Base-by-base conservation (phyloP, 1,284 basidiomycete species). In the Ganoderma lucidum region DNA sequence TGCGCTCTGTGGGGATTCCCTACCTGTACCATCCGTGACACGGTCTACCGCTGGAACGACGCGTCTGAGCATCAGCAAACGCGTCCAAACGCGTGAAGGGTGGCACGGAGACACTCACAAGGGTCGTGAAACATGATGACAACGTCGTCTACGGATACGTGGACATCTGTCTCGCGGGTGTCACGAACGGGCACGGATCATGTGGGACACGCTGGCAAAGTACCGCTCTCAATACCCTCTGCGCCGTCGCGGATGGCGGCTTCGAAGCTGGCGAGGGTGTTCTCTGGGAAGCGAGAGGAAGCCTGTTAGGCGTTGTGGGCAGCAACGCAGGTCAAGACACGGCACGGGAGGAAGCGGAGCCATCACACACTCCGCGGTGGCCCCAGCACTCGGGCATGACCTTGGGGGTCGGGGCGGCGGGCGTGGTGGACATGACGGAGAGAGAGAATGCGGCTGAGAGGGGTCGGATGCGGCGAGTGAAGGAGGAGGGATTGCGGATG, bases 41-140 rank as follows among this genome's bases (percentile, higher is more conserved):
- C 93, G 83, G 71, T 86, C 84, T 71, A 94, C 80, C 62, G 84
- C 92, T 93, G 76, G 35, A 58, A 55, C 64, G n/a, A 58, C 68
- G 67, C 62, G 74, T 71, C 45, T 44, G 19, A n/a, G 14, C 30
- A 37, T 64, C 28, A 58, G 53, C 15, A n/a, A 32, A 28, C 30
- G 61, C 37, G 65, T 59, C 60, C 67, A 32, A 55, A 67, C 37
- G 68, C 53, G 51, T 17, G 58, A 64, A 42, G 51, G 15, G 60
- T 41, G 17, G 30, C n/a, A 79, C 70, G 17, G 4, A 45, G 60
- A 67, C 28, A 78, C 89, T 78, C 75, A 92, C 93, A 89, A 37
- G 95, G 94, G 82, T 99, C 97, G 81, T 98, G 96, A 82, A 97
- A 98, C 95, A 99, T 96, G 73, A 99, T 83, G 63, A 99, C 93